Percentiles rank a stretch among this genome's conserved stretches.
Evolutionary conservation across 495 filamentous ascomycete genomes (phyloP).

Genomic region (Podospora sp.): DNA sequence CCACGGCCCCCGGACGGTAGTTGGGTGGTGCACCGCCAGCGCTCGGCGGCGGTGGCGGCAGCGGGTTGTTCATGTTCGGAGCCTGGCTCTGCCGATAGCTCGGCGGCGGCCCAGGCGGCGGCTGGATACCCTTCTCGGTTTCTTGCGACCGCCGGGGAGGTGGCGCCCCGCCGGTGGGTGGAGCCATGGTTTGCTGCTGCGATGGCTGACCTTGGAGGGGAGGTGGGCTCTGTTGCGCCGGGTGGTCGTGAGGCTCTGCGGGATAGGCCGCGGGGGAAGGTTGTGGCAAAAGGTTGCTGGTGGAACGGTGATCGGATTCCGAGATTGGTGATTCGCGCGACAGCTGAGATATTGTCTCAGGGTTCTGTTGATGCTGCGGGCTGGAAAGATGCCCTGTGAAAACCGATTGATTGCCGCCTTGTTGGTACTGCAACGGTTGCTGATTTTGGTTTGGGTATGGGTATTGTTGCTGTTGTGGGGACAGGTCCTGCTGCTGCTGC

Average conservation of each 20-base stretch:
- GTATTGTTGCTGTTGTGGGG: constrained; percentile 41
- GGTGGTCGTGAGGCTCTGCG: constrained; percentile 40
- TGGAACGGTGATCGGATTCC: constrained; percentile 46
- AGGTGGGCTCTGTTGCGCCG: constrained; percentile 33
- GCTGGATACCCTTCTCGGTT: constrained; percentile 42
- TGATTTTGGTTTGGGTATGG: constrained; percentile 28
- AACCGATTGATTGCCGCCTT: constrained; percentile 32
- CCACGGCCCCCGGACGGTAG: constrained; percentile 44
- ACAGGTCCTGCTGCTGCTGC: constrained; percentile 38
- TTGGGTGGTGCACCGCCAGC: constrained; percentile 35
- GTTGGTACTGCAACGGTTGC: constrained; percentile 45
- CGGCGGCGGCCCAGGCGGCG: constrained; percentile 50
- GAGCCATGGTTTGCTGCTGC: constrained; percentile 52
- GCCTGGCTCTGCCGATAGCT: constrained; percentile 51
- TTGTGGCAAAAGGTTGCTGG: constrained; percentile 43
- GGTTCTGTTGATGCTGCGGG: constrained; percentile 51
- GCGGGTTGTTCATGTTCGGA: constrained; percentile 47
- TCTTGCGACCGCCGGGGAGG: constrained; percentile 51
- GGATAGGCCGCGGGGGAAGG: constrained; percentile 41
- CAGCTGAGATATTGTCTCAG: constrained; percentile 59
- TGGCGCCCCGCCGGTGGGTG: constrained; percentile 47
- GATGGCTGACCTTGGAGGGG: constrained; percentile 35
- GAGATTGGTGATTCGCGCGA: constrained; percentile 62
- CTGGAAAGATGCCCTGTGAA: constrained; percentile 44
- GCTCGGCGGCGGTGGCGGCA: constrained; percentile 46